Evolutionary conservation across 495 filamentous ascomycete species (phyloP), one percentile per base, ranked within the genome.

Genomic region (Amniculicola lignicola): DNA sequence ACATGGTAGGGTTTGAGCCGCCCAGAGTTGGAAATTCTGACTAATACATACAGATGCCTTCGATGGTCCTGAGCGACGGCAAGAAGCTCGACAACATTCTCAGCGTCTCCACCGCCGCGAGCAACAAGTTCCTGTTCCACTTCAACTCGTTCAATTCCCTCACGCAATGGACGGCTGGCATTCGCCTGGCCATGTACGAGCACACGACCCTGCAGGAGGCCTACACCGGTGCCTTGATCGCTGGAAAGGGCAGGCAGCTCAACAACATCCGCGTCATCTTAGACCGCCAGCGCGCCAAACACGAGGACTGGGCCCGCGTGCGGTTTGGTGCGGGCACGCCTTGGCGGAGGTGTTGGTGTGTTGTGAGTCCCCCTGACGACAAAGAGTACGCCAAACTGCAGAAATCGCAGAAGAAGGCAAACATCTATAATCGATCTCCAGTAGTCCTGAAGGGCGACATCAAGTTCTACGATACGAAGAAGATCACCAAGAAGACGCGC

Each of bases 291-390:
- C 81, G 78, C 42, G 79, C 88, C 46, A 86, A 82, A 46, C 76
- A 88, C 41, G 89, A 94, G 70, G 90, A 96, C 72, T 99, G 94
- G 94, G 89, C 88, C 2, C 82, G 93, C 43, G 94, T 99, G 15
- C 78, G 93, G 59, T 99, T 99, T 63, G 93, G 93, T 15, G 92
- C 94, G 12, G 93, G 93, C 15, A 95, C 92, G 9, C 92, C 93
- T 1, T 99, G 93, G 93, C 82, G 87, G 63, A 85, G 92, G 12
- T 97, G 90, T 68, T 99, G 89, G 88, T 96, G 90, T 70, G 92
- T 97, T 56, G 85, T 96, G 51, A 80, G 81, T 9, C 93, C 92
- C 18, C 93, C 94, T 2, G 86, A 90, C 61, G 90, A 96, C 69
- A 99, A 97, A 71, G 87, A 93, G 48, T 80, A 84, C 35, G 82